These are phyloP conservation scores for Monosporascus sp. DNA, from an alignment of 2,329 filamentous ascomycete genomes.

Conservation along the genomic window DNA sequence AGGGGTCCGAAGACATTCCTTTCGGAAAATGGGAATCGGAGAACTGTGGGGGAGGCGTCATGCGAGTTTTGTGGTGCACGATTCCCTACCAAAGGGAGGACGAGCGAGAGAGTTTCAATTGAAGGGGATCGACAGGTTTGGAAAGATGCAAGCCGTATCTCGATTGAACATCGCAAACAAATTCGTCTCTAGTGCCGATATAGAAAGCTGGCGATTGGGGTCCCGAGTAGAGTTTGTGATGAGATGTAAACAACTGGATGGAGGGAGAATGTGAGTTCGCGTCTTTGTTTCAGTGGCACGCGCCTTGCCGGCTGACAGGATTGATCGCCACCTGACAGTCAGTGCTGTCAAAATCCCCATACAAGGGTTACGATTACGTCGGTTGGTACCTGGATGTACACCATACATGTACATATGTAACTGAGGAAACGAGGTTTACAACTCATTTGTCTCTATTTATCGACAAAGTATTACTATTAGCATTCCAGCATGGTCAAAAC, in stretches of 20 bases:
- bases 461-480: no score
- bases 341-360: no score
- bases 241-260: conserved; percentile 12
- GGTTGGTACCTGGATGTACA: no score
- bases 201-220: conserved; percentile 13
- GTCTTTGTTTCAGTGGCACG: conserved; percentile 3
- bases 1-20: conserved; percentile 56
- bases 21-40: conserved; percentile 68
- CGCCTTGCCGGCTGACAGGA: conserved; percentile 8
- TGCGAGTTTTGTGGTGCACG: conserved; percentile 48
- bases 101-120: conserved; percentile 42
- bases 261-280: conserved; percentile 8
- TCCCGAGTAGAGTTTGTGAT: conserved; percentile 12
- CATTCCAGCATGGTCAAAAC: no score
- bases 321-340: neutral
- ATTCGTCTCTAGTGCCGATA: conserved; percentile 24
- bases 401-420: no score
- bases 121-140: conserved; percentile 14
- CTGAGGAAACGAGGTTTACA: no score
- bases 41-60: conserved; percentile 75
- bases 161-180: conserved; percentile 21
- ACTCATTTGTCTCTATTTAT: no score
- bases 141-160: conserved; percentile 25
- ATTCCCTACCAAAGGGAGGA: conserved; percentile 22
- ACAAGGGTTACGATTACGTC: no score